Percentiles rank a stretch among this genome's conserved stretches.
These are phyloP conservation scores for Pichia sp. DNA, from an alignment of 1,139 yeast species.

Conservation along the genomic window DNA sequence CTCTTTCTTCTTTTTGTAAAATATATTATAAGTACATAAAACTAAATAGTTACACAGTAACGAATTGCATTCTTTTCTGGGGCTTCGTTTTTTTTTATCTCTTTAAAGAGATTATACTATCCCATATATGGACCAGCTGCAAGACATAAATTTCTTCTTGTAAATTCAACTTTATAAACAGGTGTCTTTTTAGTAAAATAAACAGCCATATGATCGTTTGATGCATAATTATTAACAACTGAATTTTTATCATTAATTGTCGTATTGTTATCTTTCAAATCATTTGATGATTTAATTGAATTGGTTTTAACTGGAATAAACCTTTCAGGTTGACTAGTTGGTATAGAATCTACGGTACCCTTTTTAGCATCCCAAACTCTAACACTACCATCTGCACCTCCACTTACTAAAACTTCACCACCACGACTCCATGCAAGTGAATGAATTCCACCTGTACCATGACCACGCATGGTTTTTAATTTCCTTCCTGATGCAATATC, in stretches of 20 bases:
- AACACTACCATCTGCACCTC: slow-evolving; percentile 89
- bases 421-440: slow-evolving; percentile 82
- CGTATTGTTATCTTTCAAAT: slow-evolving; percentile 16
- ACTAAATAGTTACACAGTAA: too few relatives aligned
- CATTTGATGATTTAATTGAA: slow-evolving; percentile 20
- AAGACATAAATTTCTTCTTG: slow-evolving; percentile 80
- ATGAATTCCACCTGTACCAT: slow-evolving; percentile 80
- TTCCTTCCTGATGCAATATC: slow-evolving; percentile 89
- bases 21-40: too few relatives aligned
- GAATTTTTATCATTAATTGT: slow-evolving; percentile 22
- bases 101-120: too few relatives aligned
- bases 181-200: slow-evolving; percentile 93
- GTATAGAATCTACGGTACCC: slow-evolving; percentile 55
- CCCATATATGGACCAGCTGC: slow-evolving; percentile 79
- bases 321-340: slow-evolving; percentile 64
- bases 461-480: slow-evolving; percentile 81
- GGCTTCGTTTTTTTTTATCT: too few relatives aligned
- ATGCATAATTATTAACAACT: slow-evolving; percentile 10
- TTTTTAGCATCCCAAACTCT: slow-evolving; percentile 94
- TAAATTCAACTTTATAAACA: slow-evolving; percentile 86
- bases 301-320: slow-evolving; percentile 36
- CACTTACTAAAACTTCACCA: slow-evolving; percentile 83
- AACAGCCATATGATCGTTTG: slow-evolving; percentile 78
- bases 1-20: too few relatives aligned
- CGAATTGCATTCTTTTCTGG: too few relatives aligned